Conservation (phyloP, 768 basidiomycete species). For the Roridomyces roridus region DNA sequence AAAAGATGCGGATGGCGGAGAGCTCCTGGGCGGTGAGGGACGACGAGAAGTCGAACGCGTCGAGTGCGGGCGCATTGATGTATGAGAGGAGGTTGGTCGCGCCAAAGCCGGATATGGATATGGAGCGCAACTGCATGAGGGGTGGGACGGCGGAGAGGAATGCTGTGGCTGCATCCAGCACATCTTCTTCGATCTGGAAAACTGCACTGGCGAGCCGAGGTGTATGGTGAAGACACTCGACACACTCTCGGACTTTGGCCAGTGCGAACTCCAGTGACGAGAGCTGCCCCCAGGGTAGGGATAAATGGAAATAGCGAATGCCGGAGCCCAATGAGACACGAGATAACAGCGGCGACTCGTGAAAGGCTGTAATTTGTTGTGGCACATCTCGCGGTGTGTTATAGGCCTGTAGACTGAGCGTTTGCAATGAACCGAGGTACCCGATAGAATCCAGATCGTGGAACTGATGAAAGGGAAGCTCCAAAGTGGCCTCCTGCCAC, state of each 20-base stretch:
- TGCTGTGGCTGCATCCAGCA: too few relatives aligned
- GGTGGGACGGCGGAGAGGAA: not conserved
- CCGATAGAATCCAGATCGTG: too few relatives aligned
- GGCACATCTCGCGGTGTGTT: not conserved
- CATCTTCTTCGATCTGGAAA: not conserved
- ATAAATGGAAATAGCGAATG: not conserved
- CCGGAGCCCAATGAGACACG: not conserved
- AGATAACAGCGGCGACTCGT: too few relatives aligned
- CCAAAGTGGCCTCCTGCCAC: too few relatives aligned
- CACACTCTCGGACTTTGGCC: not conserved
- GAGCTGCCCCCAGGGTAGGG: constrained; percentile 4
- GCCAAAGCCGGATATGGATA: not conserved
- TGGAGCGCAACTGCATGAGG: not conserved
- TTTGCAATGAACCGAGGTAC: too few relatives aligned
- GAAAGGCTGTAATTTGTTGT: too few relatives aligned
- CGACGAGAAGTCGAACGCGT: not conserved
- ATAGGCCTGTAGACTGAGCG: not conserved
- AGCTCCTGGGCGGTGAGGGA: constrained; percentile 2
- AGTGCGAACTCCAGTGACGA: not conserved
- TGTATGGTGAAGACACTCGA: not conserved
- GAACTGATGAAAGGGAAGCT: too few relatives aligned
- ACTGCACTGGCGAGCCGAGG: not conserved
- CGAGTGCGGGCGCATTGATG: not conserved
- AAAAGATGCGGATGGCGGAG: not conserved
- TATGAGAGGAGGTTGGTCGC: not conserved